A percentile compares a stretch with the other conserved stretches of the same genome.
Evolutionary conservation across 495 filamentous ascomycete genomes (phyloP).

Genomic region (Daldinia decipiens): DNA sequence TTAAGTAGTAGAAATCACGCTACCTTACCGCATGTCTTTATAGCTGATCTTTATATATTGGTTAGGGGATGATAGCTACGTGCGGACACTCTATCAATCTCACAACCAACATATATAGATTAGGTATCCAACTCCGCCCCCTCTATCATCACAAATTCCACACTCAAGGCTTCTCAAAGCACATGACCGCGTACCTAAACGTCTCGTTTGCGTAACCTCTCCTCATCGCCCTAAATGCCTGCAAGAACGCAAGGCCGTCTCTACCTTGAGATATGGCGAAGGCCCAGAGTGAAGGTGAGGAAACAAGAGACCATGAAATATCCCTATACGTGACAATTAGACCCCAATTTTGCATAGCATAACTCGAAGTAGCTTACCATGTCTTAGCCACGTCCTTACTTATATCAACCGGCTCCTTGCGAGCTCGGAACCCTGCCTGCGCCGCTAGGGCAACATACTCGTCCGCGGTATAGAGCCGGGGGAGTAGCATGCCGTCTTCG

Average conservation of each 20-base stretch:
- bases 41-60: neutral
- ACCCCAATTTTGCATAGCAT: neutral
- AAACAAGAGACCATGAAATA: constrained; percentile 67
- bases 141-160: neutral
- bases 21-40: neutral
- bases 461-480: constrained; percentile 59
- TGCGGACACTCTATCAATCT: neutral
- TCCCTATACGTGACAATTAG: constrained; percentile 54
- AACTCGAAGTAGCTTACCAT: constrained; percentile 55
- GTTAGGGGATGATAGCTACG: neutral
- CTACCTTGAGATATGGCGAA: constrained; percentile 67
- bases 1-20: neutral
- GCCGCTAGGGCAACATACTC: constrained; percentile 62
- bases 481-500: constrained; percentile 68
- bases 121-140: neutral
- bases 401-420: constrained; percentile 62
- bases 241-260: constrained; percentile 66
- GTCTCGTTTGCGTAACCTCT: constrained; percentile 66
- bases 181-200: constrained; percentile 67
- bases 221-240: constrained; percentile 68
- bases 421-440: constrained; percentile 55
- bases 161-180: constrained; percentile 58
- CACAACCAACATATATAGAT: neutral
- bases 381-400: constrained; percentile 66
- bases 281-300: constrained; percentile 66